Conservation (phyloP, 2,329 filamentous ascomycete genomes). For the Venturia pyrina region DNA sequence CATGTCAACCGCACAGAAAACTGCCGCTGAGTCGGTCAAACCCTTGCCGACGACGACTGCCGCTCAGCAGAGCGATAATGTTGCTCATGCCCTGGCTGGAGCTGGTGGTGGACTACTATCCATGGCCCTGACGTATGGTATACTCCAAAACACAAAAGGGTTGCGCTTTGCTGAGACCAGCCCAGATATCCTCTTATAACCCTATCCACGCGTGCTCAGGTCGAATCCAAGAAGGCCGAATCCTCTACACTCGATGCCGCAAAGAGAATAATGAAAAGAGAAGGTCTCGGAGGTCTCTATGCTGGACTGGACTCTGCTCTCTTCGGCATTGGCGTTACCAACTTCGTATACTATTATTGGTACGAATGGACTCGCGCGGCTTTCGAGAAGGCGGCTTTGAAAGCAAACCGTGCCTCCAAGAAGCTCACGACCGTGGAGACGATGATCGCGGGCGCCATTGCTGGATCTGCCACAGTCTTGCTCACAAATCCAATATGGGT, state of each 20-base stretch:
- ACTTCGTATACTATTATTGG: conserved; percentile 99
- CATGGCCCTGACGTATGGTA: conserved; percentile 77
- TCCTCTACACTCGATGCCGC: conserved; percentile 76
- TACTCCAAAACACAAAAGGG: not conserved
- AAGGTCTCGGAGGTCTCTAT: conserved; percentile 83
- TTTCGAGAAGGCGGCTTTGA: conserved; percentile 66
- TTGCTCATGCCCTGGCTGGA: conserved; percentile 87
- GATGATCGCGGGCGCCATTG: conserved; percentile 91
- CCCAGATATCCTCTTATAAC: conserved; percentile 88
- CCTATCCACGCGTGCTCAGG: conserved; percentile 91
- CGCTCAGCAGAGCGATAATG: conserved; percentile 84
- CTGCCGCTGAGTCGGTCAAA: not conserved
- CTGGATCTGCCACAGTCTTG: conserved; percentile 86
- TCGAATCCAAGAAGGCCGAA: conserved; percentile 89
- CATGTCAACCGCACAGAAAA: not conserved
- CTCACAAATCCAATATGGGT: conserved; percentile 99
- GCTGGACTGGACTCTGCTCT: conserved; percentile 87
- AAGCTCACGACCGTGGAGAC: conserved; percentile 86
- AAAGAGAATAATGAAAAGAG: conserved; percentile 77
- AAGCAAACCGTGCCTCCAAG: conserved; percentile 61
- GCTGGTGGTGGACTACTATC: conserved; percentile 89
- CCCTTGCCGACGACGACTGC: not conserved
- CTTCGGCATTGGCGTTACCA: conserved; percentile 96
- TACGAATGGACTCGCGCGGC: conserved; percentile 92
- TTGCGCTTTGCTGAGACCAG: not conserved